These are phyloP conservation scores for Moricandia moricandioides DNA, from an alignment of 345 rosid genomes.

Conservation along the genomic window DNA sequence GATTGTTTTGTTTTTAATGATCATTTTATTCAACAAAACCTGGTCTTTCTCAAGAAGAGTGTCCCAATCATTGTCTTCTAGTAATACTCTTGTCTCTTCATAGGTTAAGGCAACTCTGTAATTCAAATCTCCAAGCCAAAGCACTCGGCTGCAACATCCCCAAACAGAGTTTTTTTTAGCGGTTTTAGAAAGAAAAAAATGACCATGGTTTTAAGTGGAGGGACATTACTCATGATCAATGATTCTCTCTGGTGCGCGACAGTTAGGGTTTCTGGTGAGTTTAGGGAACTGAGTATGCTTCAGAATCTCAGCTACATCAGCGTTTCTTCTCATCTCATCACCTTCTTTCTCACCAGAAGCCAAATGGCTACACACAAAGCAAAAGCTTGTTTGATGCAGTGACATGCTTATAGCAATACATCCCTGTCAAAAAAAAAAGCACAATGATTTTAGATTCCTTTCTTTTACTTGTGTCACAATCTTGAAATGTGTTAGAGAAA, in stretches of 20 bases:
- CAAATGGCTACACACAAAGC: conserved; percentile 91
- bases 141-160: conserved; percentile 57
- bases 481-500: background rate
- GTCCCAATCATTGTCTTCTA: conserved; percentile 84
- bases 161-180: background rate
- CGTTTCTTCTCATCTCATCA: conserved; percentile 81
- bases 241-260: conserved; percentile 66
- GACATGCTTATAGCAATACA: conserved; percentile 78
- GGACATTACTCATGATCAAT: conserved; percentile 75
- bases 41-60: conserved; percentile 79
- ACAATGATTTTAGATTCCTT: background rate
- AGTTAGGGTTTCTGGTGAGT: conserved; percentile 57
- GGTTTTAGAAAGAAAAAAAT: background rate
- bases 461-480: background rate
- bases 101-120: conserved; percentile 79
- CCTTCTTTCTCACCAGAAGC: conserved; percentile 97
- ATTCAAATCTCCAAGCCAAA: conserved; percentile 96
- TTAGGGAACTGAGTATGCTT: conserved; percentile 70
- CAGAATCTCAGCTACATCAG: conserved; percentile 80
- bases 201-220: background rate
- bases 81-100: conserved; percentile 62
- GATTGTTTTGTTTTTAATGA: background rate
- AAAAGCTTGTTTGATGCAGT: conserved; percentile 81
- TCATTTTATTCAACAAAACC: conserved; percentile 43
- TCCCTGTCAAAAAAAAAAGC: conserved; percentile 48